A percentile compares a stretch with the other conserved stretches of the same genome.
Conservation (phyloP, 306 rosid genomes). For the Herpetospermum pedunculosum region DNA sequence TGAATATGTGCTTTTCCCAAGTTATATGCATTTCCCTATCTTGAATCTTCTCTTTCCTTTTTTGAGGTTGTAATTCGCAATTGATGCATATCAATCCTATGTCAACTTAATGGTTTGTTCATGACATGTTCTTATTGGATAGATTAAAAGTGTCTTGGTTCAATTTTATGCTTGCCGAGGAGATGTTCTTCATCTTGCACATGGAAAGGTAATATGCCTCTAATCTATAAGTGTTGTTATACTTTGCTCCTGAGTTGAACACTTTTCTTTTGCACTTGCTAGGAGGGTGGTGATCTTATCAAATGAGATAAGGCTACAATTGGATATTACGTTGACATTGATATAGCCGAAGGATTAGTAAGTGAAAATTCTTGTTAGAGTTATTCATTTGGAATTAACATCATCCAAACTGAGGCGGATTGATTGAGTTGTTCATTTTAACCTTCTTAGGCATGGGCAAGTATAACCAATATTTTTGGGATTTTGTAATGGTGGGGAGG, state of each 20-base stretch:
- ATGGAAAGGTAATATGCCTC: constrained; percentile 67
- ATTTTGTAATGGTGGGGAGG: too few relatives aligned
- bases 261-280: constrained; percentile 4
- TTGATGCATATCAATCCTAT: not conserved
- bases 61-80: too few relatives aligned
- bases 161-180: constrained; percentile 73
- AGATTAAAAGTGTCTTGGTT: constrained; percentile 93
- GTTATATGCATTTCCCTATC: not conserved
- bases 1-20: too few relatives aligned
- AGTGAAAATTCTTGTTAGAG: constrained; percentile 17
- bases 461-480: too few relatives aligned
- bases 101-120: not conserved
- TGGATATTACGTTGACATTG: too few relatives aligned
- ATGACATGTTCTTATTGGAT: too few relatives aligned
- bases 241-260: not conserved
- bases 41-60: not conserved
- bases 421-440: too few relatives aligned
- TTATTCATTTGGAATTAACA: not conserved
- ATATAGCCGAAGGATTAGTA: constrained; percentile 89
- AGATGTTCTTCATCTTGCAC: constrained; percentile 85
- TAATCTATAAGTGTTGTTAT: not conserved
- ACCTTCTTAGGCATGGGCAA: too few relatives aligned
- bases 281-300: constrained; percentile 98
- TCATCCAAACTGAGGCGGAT: not conserved
- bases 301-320: constrained; percentile 97